These are phyloP conservation scores for Schizothecium vesticola DNA, from an alignment of 495 filamentous ascomycete species.

Conservation along the genomic window DNA sequence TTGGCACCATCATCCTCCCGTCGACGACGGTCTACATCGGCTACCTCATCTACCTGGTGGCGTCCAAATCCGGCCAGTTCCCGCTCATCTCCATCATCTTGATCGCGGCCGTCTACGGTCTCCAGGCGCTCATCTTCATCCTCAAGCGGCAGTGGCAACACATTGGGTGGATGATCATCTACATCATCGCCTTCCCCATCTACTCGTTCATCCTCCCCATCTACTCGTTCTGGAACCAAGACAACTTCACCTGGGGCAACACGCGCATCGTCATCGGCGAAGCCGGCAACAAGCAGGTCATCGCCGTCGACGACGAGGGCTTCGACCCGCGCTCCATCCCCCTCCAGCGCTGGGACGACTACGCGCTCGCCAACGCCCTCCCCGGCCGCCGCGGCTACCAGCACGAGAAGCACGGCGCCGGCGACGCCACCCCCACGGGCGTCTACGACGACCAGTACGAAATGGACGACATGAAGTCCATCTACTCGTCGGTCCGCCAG, in stretches of 20 bases:
- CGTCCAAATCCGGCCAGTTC: conserved; percentile 65
- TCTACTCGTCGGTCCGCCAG: conserved; percentile 92
- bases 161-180: conserved; percentile 98
- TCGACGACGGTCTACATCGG: conserved; percentile 85
- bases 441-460: conserved; percentile 73
- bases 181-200: conserved; percentile 87
- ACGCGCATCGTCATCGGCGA: conserved; percentile 96
- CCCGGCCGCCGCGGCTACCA: conserved; percentile 78
- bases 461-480: conserved; percentile 95
- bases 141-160: conserved; percentile 96
- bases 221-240: conserved; percentile 99
- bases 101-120: conserved; percentile 86
- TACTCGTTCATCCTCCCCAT: conserved; percentile 88
- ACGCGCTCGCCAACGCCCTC: conserved; percentile 82
- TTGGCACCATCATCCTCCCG: conserved; percentile 89
- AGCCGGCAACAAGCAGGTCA: conserved; percentile 79
- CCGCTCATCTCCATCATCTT: conserved; percentile 83
- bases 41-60: conserved; percentile 81
- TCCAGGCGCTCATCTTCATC: conserved; percentile 94
- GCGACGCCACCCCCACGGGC: conserved; percentile 32
- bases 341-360: conserved; percentile 95
- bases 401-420: conserved; percentile 56
- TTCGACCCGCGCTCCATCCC: conserved; percentile 92
- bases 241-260: conserved; percentile 97
- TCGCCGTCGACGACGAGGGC: conserved; percentile 79